Evolutionary conservation across 441 rosid species (phyloP).

Genomic region (Rhodomyrtus psidioides): DNA sequence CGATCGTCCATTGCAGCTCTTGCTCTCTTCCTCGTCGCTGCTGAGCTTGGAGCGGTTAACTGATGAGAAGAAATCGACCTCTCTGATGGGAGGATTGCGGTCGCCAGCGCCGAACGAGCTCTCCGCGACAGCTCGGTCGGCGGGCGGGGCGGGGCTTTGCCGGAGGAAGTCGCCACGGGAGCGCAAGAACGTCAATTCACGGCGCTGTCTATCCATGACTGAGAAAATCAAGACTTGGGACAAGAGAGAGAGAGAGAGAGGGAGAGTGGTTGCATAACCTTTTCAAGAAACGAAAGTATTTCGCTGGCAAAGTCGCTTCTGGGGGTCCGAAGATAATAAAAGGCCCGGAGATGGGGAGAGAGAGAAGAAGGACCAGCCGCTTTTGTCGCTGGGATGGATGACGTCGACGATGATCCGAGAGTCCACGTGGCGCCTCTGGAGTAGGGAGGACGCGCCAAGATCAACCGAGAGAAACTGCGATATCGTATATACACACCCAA

Average conservation of each 20-base stretch:
- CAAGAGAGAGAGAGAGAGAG: not conserved
- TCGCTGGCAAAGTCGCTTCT: not conserved
- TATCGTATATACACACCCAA: not conserved
- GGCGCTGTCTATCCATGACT: constrained; percentile 56
- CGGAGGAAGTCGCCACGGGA: constrained; percentile 26
- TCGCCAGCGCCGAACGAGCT: not conserved
- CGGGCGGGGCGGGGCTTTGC: constrained; percentile 9
- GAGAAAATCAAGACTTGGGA: not conserved
- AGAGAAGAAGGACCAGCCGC: constrained; percentile 26
- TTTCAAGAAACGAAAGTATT: constrained; percentile 7
- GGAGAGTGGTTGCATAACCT: constrained; percentile 18
- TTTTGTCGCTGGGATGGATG: constrained; percentile 21
- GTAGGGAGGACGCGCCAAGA: not conserved
- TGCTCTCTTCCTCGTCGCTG: constrained; percentile 18
- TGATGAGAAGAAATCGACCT: constrained; percentile 70
- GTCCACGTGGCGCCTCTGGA: constrained; percentile 13
- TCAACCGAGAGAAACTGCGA: not conserved
- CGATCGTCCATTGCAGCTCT: not conserved
- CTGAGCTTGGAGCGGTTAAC: constrained; percentile 11
- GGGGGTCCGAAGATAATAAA: constrained; percentile 7
- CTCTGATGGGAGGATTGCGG: constrained; percentile 36
- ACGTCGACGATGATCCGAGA: constrained; percentile 12
- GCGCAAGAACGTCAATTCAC: constrained; percentile 42
- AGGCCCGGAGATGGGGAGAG: not conserved
- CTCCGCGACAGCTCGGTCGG: constrained; percentile 1